Evolutionary conservation across 352 stramenopile species (phyloP).

Genomic region (Globisporangium paddicum): DNA sequence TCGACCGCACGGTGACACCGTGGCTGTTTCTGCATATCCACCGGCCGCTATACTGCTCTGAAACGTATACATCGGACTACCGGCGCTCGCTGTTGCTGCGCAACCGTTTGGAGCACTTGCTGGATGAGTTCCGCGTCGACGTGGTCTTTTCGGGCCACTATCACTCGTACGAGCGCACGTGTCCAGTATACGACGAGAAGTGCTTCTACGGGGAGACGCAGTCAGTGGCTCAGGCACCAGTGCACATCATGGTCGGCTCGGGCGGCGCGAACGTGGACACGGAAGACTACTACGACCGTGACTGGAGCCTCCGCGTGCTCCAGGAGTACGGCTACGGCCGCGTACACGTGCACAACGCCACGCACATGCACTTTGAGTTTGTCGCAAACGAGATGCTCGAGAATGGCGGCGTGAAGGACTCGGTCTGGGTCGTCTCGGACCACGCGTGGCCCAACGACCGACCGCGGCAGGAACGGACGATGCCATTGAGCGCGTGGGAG

Average conservation of each 20-base stretch:
- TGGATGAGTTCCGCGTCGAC: conserved; percentile 49
- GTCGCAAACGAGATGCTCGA: conserved; percentile 24
- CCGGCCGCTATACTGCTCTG: conserved; percentile 54
- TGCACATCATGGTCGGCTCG: conserved; percentile 54
- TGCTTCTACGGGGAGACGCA: conserved; percentile 19
- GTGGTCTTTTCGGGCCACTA: conserved; percentile 57
- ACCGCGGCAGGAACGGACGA: conserved; percentile 17
- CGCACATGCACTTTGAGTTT: conserved; percentile 51
- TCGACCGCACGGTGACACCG: conserved; percentile 46
- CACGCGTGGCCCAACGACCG: conserved; percentile 41
- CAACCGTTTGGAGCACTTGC: conserved; percentile 37
- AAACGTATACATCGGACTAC: conserved; percentile 33
- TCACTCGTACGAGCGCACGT: conserved; percentile 63
- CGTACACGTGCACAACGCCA: conserved; percentile 54
- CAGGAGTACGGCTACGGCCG: conserved; percentile 35
- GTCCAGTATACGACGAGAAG: conserved; percentile 43
- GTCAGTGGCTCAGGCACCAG: conserved; percentile 31
- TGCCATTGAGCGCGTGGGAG: conserved; percentile 5
- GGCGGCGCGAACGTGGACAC: conserved; percentile 34
- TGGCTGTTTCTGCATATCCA: conserved; percentile 65
- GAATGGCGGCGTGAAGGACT: conserved; percentile 9
- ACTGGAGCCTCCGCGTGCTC: conserved; percentile 10
- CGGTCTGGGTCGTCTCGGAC: conserved; percentile 32
- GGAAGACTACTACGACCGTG: conserved; percentile 24
- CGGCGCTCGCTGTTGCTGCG: conserved; percentile 35